Percentiles rank a stretch among this genome's conserved stretches.
Conservation (phyloP, 140 eudicot genomes). For the Anethum foeniculum region DNA sequence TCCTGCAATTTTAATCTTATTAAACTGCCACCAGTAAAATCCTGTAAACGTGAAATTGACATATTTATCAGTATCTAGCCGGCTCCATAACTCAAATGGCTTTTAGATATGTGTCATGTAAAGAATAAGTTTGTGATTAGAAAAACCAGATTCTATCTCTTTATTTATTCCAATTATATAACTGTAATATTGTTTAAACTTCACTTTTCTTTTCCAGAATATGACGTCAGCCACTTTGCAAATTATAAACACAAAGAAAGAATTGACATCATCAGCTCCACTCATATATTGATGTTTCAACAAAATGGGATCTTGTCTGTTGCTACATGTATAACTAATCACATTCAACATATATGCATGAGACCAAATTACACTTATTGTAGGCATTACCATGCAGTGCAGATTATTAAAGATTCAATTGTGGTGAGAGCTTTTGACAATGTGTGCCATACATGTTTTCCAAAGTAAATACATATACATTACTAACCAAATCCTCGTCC, state of each 20-base stretch:
- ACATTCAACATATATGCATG: background rate
- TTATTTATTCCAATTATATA: background rate
- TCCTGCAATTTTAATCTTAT: background rate
- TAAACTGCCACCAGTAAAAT: slow-evolving; percentile 3
- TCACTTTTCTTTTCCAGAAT: background rate
- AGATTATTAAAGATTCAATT: too few species aligned
- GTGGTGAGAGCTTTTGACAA: too few species aligned
- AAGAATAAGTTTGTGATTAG: background rate
- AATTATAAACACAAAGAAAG: background rate
- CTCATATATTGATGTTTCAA: background rate
- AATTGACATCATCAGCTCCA: background rate
- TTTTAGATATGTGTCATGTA: background rate
- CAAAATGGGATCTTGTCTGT: background rate
- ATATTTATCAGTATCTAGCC: background rate
- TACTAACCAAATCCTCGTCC: too few species aligned
- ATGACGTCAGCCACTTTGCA: slow-evolving; percentile 1
- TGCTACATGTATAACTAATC: slow-evolving; percentile 2
- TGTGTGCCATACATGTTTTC: too few species aligned
- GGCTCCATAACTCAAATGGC: background rate
- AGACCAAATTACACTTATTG: background rate
- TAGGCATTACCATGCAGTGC: background rate
- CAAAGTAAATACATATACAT: too few species aligned
- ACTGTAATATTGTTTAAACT: background rate
- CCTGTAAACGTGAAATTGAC: background rate
- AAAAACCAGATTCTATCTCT: slow-evolving; percentile 8